These are phyloP conservation scores for Colletotrichum scovillei DNA, from an alignment of 2,329 filamentous ascomycete species.

Conservation along the genomic window DNA sequence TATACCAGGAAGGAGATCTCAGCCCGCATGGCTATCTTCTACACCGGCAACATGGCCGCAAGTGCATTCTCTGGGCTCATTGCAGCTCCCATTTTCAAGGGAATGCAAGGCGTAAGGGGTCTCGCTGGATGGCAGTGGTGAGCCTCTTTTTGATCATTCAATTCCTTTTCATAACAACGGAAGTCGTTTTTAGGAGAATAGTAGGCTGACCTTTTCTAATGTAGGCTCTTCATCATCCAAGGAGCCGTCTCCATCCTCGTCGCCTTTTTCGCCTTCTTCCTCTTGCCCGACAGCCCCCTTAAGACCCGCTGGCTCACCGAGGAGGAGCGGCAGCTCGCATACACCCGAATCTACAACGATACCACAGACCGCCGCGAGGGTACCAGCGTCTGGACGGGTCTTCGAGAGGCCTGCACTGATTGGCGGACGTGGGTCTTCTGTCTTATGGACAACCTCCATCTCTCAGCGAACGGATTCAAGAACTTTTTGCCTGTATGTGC, in stretches of 20 bases:
- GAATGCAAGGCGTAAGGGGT: constrained; percentile 51
- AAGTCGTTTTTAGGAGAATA: too few species aligned
- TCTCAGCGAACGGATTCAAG: constrained; percentile 60
- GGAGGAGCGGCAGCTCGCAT: constrained; percentile 54
- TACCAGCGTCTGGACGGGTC: constrained; percentile 54
- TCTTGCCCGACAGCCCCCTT: constrained; percentile 52
- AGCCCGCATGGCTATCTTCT: constrained; percentile 54
- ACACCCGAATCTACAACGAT: constrained; percentile 45
- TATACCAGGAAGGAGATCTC: constrained; percentile 37
- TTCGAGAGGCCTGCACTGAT: constrained; percentile 56
- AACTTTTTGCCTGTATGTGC: constrained; percentile 40
- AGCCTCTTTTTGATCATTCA: background rate
- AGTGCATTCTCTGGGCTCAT: constrained; percentile 57
- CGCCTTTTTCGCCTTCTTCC: constrained; percentile 47
- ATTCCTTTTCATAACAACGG: too few species aligned
- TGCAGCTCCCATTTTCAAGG: constrained; percentile 55
- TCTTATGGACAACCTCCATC: constrained; percentile 62
- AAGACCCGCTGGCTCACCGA: constrained; percentile 51
- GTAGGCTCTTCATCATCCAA: constrained; percentile 54
- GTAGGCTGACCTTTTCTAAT: background rate
- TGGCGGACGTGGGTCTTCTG: constrained; percentile 61
- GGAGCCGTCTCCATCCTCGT: constrained; percentile 49
- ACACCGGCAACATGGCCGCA: constrained; percentile 56
- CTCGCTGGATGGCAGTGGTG: constrained; percentile 57
- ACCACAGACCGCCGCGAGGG: constrained; percentile 49